Evolutionary conservation across 2,329 filamentous ascomycete genomes (phyloP).

Genomic region (Pseudogymnoascus pannorum): DNA sequence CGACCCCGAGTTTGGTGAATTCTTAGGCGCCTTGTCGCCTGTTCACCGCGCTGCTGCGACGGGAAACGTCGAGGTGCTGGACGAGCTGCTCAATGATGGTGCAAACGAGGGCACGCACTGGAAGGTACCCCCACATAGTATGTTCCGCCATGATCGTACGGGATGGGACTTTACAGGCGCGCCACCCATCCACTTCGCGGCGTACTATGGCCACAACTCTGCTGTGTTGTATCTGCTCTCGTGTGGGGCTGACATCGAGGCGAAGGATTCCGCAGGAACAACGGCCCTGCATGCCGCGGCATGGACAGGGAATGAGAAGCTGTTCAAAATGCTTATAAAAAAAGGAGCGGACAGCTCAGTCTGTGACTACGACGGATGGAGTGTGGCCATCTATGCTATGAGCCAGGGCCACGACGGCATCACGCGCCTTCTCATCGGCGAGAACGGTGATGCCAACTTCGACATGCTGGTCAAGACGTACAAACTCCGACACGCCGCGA

Average conservation of each 20-base stretch:
- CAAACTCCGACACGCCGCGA: not conserved
- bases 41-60: not conserved
- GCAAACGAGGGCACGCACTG: not conserved
- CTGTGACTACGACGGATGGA: not conserved
- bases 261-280: not conserved
- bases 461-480: not conserved
- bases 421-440: not conserved
- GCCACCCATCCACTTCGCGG: not conserved
- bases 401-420: slow-evolving; percentile 2
- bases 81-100: not conserved
- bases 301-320: not conserved
- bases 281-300: not conserved
- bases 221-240: not conserved
- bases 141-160: not conserved
- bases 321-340: slow-evolving; percentile 1
- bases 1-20: not conserved
- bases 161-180: not conserved
- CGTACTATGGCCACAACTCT: not conserved
- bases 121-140: not conserved
- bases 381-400: slow-evolving; percentile 1
- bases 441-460: not conserved
- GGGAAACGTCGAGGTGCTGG: not conserved
- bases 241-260: not conserved
- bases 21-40: not conserved
- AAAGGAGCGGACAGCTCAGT: not conserved